Percentiles rank a stretch among this genome's conserved stretches.
These are phyloP conservation scores for Kurtzmaniella quercitrusa DNA, from an alignment of 1,139 yeast species.

Conservation along the genomic window DNA sequence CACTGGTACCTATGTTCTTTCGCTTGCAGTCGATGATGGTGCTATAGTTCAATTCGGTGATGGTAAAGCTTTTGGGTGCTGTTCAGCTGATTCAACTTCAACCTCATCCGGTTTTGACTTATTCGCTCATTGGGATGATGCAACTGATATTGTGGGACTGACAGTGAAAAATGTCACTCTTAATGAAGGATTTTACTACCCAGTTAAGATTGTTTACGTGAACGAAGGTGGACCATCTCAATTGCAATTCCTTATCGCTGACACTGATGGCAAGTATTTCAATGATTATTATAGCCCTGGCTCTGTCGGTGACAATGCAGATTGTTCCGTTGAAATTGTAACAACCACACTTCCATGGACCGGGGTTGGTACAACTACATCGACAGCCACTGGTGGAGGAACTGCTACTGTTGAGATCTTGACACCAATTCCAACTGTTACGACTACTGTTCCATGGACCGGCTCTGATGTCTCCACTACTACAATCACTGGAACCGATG, in stretches of 20 bases:
- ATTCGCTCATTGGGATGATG: slow-evolving; percentile 9
- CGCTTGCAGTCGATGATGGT: slow-evolving; percentile 18
- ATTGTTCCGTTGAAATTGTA: not conserved
- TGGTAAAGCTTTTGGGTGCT: slow-evolving; percentile 22
- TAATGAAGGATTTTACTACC: slow-evolving; percentile 11
- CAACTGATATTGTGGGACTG: not conserved
- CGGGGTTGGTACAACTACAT: not conserved
- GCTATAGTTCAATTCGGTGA: slow-evolving; percentile 19
- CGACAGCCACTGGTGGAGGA: slow-evolving; percentile 4
- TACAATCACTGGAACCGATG: too few relatives aligned
- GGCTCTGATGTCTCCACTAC: too few relatives aligned
- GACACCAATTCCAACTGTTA: too few relatives aligned
- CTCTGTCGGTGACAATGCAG: not conserved
- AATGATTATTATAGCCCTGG: not conserved
- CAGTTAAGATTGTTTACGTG: slow-evolving; percentile 17
- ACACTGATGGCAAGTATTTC: not conserved
- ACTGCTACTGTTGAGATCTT: too few relatives aligned
- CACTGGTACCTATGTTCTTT: slow-evolving; percentile 9
- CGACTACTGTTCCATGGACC: too few relatives aligned
- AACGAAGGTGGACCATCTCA: slow-evolving; percentile 1
- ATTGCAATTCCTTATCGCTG: not conserved
- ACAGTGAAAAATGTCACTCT: not conserved
- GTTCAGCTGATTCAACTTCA: slow-evolving; percentile 11
- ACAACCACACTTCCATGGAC: not conserved
- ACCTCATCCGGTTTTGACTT: slow-evolving; percentile 9